Base-by-base conservation (phyloP, 2,329 filamentous ascomycete species). In the Colletotrichum sp. region DNA sequence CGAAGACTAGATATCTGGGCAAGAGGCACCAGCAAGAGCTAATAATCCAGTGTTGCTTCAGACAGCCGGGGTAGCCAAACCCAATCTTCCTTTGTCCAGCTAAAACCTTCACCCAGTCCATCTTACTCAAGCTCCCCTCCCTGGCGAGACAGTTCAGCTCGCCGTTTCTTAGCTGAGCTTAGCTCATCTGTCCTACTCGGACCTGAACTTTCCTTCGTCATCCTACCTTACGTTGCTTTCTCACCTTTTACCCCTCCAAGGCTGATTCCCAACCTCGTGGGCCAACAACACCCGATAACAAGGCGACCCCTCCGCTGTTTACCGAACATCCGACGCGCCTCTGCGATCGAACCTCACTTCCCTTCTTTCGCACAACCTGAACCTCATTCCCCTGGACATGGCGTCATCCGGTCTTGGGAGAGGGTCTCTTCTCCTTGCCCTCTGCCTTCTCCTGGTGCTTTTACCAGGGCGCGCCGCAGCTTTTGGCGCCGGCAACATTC, bases 401-500 rank as follows among this genome's bases (percentile, higher is more conserved):
- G 84, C 88, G 79, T 86, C 85, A 77, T 83, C 86, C 76, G 82
- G 83, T 73, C 82, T 87, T 77, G 83, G 88, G 81, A 87, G 87
- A 85, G 86, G 86, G 81, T 84, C 83, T 43, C 85, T 88, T 83
- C 84, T 93, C 81, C 85, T 93, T 71, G 83, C 90, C 78, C 76
- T 90, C 64, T 86, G 85, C 77, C 80, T 92, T 65, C 80, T 92
- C 68, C 83, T 94, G 74, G 82, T 91, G n/a, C 79, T 93, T 61
- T 84, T 93, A 66, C 90, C 91, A 26, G 86, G 87, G 68, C 88
- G 87, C 76, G 91, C 87, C 4, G 86, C 86, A 26, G 92, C 92
- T 5, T 94, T 94, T 81, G 92, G 92, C 30, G 92, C 92, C 38
- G 92, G 92, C 72, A 94, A 94, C 80, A 94, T 94, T 76, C 92